Evolutionary conservation across 2,329 filamentous ascomycete species (phyloP).

Genomic region (Colletotrichum gloeosporioides): DNA sequence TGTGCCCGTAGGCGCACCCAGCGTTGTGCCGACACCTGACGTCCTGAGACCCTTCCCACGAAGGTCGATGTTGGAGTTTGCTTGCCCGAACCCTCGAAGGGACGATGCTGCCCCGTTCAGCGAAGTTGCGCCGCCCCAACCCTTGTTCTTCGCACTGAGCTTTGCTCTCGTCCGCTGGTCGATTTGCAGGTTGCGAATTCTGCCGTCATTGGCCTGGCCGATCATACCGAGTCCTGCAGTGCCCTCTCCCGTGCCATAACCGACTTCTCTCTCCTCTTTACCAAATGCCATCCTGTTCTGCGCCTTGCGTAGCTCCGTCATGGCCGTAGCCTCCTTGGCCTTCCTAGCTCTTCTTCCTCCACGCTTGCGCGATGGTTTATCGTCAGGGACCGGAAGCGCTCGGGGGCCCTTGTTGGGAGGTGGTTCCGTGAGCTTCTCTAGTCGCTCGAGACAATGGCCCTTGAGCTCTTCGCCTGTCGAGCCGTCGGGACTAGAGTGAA

Average conservation of each 20-base stretch:
- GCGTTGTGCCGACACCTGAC: constrained; percentile 78
- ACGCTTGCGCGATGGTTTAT: constrained; percentile 92
- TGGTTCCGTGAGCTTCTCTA: constrained; percentile 93
- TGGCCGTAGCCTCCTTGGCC: constrained; percentile 94
- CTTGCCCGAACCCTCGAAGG: constrained; percentile 77
- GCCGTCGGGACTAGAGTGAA: constrained; percentile 82
- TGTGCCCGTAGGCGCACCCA: constrained; percentile 62
- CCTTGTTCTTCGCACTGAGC: constrained; percentile 92
- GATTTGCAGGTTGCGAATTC: constrained; percentile 85
- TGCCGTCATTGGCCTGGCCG: constrained; percentile 85
- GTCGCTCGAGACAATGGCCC: constrained; percentile 79
- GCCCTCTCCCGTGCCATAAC: constrained; percentile 84
- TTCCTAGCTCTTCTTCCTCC: constrained; percentile 89
- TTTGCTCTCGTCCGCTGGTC: constrained; percentile 94
- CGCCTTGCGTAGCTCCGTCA: constrained; percentile 95
- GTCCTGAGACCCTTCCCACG: constrained; percentile 80
- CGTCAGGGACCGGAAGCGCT: constrained; percentile 89
- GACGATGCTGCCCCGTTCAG: constrained; percentile 77
- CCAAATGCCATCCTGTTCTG: constrained; percentile 97
- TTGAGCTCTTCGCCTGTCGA: constrained; percentile 83
- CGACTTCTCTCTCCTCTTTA: constrained; percentile 92
- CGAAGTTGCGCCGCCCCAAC: constrained; percentile 81
- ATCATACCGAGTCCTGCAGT: constrained; percentile 96
- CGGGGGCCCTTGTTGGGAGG: constrained; percentile 87
- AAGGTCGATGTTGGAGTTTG: constrained; percentile 69